Percentiles rank a stretch among this genome's conserved stretches.
phyloP scores from a whole-genome alignment of 371 early-diverging fungal species.

The Mortierella sp. region DNA sequence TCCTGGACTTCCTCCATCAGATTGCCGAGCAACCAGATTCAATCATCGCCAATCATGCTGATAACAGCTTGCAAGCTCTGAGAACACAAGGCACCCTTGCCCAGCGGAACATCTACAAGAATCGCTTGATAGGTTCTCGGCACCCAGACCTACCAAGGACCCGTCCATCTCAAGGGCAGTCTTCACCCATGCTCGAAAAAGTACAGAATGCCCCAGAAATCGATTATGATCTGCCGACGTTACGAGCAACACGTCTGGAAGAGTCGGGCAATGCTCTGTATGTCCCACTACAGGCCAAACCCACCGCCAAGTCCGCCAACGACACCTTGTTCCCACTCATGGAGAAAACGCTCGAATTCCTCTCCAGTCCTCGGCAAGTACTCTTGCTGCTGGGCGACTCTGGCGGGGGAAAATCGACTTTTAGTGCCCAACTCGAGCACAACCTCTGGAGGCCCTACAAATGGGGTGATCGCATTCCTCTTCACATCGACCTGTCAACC shows the following conservation, averaged over 20 bases:
- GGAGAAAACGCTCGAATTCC: neutral
- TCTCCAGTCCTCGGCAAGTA: neutral
- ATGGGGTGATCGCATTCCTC: neutral
- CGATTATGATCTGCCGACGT: neutral
- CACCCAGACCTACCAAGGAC: too few species aligned
- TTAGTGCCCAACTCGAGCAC: neutral
- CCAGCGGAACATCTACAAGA: too few species aligned
- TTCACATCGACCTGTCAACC: conserved; percentile 9
- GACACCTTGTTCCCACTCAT: neutral
- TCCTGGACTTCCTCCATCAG: too few species aligned
- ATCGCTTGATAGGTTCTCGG: too few species aligned
- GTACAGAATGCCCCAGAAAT: too few species aligned
- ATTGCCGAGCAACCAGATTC: too few species aligned
- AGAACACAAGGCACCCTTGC: too few species aligned
- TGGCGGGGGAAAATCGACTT: conserved; percentile 27
- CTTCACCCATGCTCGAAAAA: too few species aligned
- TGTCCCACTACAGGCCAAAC: neutral
- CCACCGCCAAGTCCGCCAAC: neutral
- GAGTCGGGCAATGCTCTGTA: neutral
- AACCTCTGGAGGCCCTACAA: conserved; percentile 5
- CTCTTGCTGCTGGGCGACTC: conserved; percentile 23
- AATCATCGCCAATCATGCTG: too few species aligned
- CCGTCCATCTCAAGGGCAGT: too few species aligned
- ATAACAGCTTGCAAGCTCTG: too few species aligned
- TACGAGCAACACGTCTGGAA: neutral